Conservation (phyloP, 2,329 filamentous ascomycete genomes). For the Botrytis deweyae region DNA sequence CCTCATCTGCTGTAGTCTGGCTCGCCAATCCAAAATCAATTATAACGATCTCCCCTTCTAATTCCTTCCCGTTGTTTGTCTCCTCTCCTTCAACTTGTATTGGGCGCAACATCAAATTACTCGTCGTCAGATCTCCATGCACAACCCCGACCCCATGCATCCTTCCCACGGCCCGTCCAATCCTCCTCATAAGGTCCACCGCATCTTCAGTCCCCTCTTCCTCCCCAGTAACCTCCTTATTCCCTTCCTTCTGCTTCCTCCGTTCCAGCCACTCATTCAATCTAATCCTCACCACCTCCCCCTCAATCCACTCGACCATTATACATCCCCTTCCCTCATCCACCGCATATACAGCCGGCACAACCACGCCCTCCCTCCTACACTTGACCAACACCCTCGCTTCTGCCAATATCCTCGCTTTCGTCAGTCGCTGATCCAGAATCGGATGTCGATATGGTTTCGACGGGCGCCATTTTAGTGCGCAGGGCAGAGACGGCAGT, state of each 20-base stretch:
- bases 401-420: conserved; percentile 83
- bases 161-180: conserved; percentile 69
- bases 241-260: conserved; percentile 33
- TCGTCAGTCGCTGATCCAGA: conserved; percentile 84
- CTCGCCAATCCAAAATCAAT: conserved; percentile 94
- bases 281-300: conserved; percentile 65
- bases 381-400: conserved; percentile 81
- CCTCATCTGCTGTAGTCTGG: conserved; percentile 81
- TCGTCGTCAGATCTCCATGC: conserved; percentile 95
- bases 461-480: conserved; percentile 85
- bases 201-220: conserved; percentile 51
- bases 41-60: conserved; percentile 76
- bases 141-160: conserved; percentile 85
- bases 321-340: conserved; percentile 68
- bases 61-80: conserved; percentile 30
- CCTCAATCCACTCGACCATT: conserved; percentile 82
- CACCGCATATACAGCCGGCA: conserved; percentile 76
- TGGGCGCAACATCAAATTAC: conserved; percentile 81
- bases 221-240: conserved; percentile 30
- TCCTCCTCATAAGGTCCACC: conserved; percentile 62
- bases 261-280: conserved; percentile 67
- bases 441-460: conserved; percentile 91
- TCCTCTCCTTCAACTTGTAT: conserved; percentile 22
- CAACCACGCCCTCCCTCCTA: conserved; percentile 72
- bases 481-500: conserved; percentile 62